Evolutionary conservation across 129 eudicot species (phyloP).

Genomic region (Flaveria robusta): DNA sequence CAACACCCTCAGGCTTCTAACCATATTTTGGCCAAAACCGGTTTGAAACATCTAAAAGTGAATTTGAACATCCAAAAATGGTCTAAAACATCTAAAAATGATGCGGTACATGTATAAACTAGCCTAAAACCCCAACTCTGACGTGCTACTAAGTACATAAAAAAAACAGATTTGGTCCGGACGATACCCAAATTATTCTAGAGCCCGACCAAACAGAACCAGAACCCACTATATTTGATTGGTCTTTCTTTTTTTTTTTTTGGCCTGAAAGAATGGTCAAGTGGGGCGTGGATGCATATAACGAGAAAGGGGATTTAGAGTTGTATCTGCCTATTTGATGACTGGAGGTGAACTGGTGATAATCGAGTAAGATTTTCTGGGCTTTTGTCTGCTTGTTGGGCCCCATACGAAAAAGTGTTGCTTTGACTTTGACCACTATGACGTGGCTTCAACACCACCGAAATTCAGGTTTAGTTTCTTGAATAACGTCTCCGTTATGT

Average conservation of each 20-base stretch:
- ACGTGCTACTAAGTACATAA: too few relatives aligned
- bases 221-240: not conserved
- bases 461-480: not conserved
- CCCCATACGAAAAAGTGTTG: constrained; percentile 12
- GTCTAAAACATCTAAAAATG: too few relatives aligned
- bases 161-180: too few relatives aligned
- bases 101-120: too few relatives aligned
- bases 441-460: not conserved
- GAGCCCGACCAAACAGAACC: not conserved
- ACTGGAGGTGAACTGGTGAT: constrained; percentile 17
- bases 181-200: too few relatives aligned
- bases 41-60: too few relatives aligned
- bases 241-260: not conserved
- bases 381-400: constrained; percentile 26
- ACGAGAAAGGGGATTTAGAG: constrained; percentile 9
- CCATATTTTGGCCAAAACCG: too few relatives aligned
- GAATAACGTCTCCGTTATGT: not conserved
- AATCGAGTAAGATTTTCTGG: constrained; percentile 37
- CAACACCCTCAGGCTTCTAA: too few relatives aligned
- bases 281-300: constrained; percentile 26
- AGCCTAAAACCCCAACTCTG: too few relatives aligned
- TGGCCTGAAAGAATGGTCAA: constrained; percentile 18
- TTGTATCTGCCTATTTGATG: constrained; percentile 18
- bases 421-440: not conserved
- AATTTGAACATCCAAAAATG: too few relatives aligned